A percentile compares a stretch with the other conserved stretches of the same genome.
phyloP scores from a whole-genome alignment of 768 basidiomycete species.

The Amanita polypyramis region DNA sequence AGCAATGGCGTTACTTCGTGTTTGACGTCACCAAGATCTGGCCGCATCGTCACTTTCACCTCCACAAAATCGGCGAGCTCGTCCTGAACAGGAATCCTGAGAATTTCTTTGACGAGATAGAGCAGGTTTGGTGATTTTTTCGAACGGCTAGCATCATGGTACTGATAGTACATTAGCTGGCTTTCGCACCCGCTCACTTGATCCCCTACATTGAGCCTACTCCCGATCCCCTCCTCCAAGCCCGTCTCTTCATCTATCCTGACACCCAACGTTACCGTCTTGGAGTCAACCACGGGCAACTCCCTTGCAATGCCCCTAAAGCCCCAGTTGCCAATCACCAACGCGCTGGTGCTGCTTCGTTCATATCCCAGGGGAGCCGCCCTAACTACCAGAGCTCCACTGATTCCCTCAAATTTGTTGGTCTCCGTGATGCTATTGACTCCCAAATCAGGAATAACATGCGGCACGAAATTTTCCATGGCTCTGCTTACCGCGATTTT shows the following conservation, averaged over 20 bases:
- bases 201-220: conserved; percentile 86
- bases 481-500: conserved; percentile 56
- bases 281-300: conserved; percentile 71
- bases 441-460: conserved; percentile 28
- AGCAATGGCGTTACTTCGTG: conserved; percentile 47
- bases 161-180: conserved; percentile 28
- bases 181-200: conserved; percentile 83
- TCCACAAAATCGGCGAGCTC: conserved; percentile 63
- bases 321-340: conserved; percentile 83
- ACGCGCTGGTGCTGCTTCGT: conserved; percentile 64
- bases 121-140: conserved; percentile 46
- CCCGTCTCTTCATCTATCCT: conserved; percentile 91
- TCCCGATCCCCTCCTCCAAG: conserved; percentile 88
- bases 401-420: conserved; percentile 56
- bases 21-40: conserved; percentile 62
- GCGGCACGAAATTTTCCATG: conserved; percentile 68
- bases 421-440: conserved; percentile 30
- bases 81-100: conserved; percentile 43
- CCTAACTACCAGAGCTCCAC: conserved; percentile 86
- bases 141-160: conserved; percentile 16
- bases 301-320: conserved; percentile 80
- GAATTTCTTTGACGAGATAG: conserved; percentile 93
- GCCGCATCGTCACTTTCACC: conserved; percentile 71
- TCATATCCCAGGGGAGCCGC: conserved; percentile 70
- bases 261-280: conserved; percentile 84